A percentile compares a stretch with the other conserved stretches of the same genome.
Evolutionary conservation across 2,329 filamentous ascomycete genomes (phyloP).

Genomic region (Colletotrichum neosansevieriae): DNA sequence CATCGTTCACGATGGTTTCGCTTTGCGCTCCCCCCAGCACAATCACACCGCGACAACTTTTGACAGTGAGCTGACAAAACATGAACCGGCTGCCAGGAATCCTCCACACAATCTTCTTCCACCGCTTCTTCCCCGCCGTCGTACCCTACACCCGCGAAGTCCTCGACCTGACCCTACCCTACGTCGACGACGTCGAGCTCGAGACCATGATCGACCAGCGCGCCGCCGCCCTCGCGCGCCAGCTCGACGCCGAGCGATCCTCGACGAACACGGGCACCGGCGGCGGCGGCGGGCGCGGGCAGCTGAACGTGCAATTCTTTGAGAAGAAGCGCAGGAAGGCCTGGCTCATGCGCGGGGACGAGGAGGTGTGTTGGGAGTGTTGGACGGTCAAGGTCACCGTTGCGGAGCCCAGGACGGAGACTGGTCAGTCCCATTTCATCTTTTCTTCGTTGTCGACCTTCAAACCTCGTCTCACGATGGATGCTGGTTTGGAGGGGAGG

Average conservation of each 20-base stretch:
- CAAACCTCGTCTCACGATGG: no score
- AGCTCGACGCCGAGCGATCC: constrained; percentile 73
- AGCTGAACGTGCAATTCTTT: constrained; percentile 91
- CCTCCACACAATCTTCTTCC: constrained; percentile 98
- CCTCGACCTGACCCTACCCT: constrained; percentile 89
- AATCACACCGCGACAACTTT: background rate
- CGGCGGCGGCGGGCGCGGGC: constrained; percentile 73
- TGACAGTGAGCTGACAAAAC: no score
- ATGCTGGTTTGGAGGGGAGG: background rate
- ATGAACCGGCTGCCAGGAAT: constrained; percentile 69
- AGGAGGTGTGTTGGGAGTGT: constrained; percentile 96
- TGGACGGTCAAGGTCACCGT: constrained; percentile 97
- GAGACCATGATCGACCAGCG: constrained; percentile 94
- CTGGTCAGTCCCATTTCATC: constrained; percentile 67
- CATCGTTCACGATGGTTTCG: no score
- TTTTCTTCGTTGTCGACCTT: no score
- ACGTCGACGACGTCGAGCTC: constrained; percentile 89
- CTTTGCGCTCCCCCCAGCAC: background rate
- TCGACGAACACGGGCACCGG: constrained; percentile 41
- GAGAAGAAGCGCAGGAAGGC: constrained; percentile 89
- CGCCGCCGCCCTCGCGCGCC: constrained; percentile 81
- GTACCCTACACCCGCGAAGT: constrained; percentile 87
- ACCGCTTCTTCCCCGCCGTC: constrained; percentile 93
- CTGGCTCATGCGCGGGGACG: constrained; percentile 84
- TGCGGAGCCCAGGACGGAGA: constrained; percentile 88